phyloP scores from a whole-genome alignment of 1,139 yeast genomes.

The Lodderomyces elongisporus region DNA sequence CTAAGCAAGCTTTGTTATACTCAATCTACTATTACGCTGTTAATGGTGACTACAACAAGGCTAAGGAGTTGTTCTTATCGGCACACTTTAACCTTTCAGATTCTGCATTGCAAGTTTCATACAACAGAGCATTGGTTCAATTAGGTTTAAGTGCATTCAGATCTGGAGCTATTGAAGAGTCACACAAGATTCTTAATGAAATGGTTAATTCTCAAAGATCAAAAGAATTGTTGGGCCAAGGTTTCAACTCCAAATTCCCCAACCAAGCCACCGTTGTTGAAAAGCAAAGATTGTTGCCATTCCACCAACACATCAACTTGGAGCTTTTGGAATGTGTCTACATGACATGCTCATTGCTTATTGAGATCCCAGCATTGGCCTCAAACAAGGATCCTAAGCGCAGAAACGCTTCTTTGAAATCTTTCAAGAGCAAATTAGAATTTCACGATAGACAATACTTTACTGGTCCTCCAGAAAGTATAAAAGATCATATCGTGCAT shows the following conservation, averaged over 20 bases:
- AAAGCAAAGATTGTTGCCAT: constrained; percentile 85
- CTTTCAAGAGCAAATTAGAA: constrained; percentile 88
- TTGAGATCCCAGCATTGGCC: constrained; percentile 85
- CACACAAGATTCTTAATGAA: constrained; percentile 85
- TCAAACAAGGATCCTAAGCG: constrained; percentile 45
- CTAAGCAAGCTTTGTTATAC: constrained; percentile 76
- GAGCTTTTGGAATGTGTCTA: constrained; percentile 93
- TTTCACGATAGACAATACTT: constrained; percentile 92
- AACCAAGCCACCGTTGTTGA: constrained; percentile 55
- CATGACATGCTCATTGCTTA: constrained; percentile 82
- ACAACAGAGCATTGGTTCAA: constrained; percentile 93
- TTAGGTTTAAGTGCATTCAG: constrained; percentile 96
- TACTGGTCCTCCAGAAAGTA: constrained; percentile 97
- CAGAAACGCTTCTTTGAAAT: constrained; percentile 60
- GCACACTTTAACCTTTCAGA: constrained; percentile 86
- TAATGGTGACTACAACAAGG: constrained; percentile 74
- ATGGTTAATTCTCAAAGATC: constrained; percentile 81
- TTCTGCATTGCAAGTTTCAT: constrained; percentile 80
- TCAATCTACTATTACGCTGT: constrained; percentile 90
- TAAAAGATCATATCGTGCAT: constrained; percentile 88
- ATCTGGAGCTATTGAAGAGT: constrained; percentile 77
- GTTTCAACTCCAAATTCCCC: constrained; percentile 65
- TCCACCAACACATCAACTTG: constrained; percentile 96
- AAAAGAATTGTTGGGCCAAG: constrained; percentile 94
- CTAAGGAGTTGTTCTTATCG: constrained; percentile 81